Evolutionary conservation across 2,329 filamentous ascomycete genomes (phyloP).

Genomic region (Aureobasidium musti): DNA sequence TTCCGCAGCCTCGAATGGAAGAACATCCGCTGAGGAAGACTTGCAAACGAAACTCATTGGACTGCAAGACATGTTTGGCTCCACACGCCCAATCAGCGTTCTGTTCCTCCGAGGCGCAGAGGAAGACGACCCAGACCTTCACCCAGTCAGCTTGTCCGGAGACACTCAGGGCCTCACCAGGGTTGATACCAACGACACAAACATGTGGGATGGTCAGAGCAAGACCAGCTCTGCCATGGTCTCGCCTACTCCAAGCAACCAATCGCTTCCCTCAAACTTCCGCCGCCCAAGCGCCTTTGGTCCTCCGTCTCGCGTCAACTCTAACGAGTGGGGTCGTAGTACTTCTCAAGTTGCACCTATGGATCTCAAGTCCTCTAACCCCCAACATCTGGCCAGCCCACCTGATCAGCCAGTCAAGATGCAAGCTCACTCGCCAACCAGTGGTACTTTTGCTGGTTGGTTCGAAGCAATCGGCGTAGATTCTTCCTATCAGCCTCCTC

Average conservation of each 20-base stretch:
- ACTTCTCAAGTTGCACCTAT: slow-evolving; percentile 57
- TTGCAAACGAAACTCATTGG: slow-evolving; percentile 75
- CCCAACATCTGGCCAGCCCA: slow-evolving; percentile 49
- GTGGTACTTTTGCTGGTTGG: slow-evolving; percentile 72
- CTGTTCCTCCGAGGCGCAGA: slow-evolving; percentile 77
- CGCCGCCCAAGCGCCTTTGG: slow-evolving; percentile 49
- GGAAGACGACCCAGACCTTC: slow-evolving; percentile 74
- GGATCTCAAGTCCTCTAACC: slow-evolving; percentile 47
- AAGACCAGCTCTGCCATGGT: slow-evolving; percentile 61
- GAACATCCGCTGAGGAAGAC: slow-evolving; percentile 63
- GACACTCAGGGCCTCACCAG: slow-evolving; percentile 64
- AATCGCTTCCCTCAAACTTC: slow-evolving; percentile 50
- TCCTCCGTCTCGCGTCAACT: slow-evolving; percentile 49
- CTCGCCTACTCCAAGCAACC: slow-evolving; percentile 53
- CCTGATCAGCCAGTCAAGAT: slow-evolving; percentile 59
- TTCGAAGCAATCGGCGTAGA: slow-evolving; percentile 95
- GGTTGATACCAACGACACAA: slow-evolving; percentile 49
- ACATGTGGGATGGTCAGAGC: slow-evolving; percentile 53
- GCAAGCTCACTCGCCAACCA: slow-evolving; percentile 59
- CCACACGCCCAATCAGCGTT: slow-evolving; percentile 74
- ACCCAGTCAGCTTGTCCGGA: slow-evolving; percentile 72
- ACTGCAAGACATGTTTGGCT: slow-evolving; percentile 86
- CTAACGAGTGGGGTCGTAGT: slow-evolving; percentile 50
- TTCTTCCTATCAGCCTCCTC: slow-evolving; percentile 74
- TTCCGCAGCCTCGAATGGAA: slow-evolving; percentile 58